These are phyloP conservation scores for Cyberlindnera nakhonratchasimensis DNA, from an alignment of 805 yeast species.

Conservation along the genomic window DNA sequence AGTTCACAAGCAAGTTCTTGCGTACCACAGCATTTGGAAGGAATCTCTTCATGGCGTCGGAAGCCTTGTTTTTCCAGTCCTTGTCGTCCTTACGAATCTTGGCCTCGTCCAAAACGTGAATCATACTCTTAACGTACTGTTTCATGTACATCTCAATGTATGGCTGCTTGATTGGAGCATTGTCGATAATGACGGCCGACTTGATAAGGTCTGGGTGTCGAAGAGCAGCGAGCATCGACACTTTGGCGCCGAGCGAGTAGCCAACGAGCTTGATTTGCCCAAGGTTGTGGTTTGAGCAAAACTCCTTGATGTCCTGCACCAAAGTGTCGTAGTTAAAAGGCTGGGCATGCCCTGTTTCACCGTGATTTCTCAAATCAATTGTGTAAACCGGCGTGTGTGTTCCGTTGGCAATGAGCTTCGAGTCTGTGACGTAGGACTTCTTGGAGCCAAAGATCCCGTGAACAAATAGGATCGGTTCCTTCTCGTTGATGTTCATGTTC, in stretches of 20 bases:
- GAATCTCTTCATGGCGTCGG: slow-evolving; percentile 86
- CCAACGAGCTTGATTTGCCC: slow-evolving; percentile 36
- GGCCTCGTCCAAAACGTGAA: slow-evolving; percentile 79
- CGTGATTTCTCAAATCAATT: slow-evolving; percentile 50
- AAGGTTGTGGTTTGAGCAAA: slow-evolving; percentile 32
- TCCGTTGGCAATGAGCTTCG: slow-evolving; percentile 32
- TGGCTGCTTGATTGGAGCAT: slow-evolving; percentile 40
- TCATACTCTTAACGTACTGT: slow-evolving; percentile 41
- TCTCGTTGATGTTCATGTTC: slow-evolving; percentile 21
- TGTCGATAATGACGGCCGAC: slow-evolving; percentile 46
- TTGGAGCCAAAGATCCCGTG: slow-evolving; percentile 52
- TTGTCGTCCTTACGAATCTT: slow-evolving; percentile 27
- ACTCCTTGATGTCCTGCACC: slow-evolving; percentile 41
- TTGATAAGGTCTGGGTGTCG: slow-evolving; percentile 37
- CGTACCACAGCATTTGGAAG: slow-evolving; percentile 66
- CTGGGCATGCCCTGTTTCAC: slow-evolving; percentile 40
- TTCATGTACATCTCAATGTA: slow-evolving; percentile 35
- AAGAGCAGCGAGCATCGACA: slow-evolving; percentile 45
- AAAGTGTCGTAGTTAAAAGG: slow-evolving; percentile 43
- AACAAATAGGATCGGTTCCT: slow-evolving; percentile 38
- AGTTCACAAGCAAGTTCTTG: slow-evolving; percentile 38
- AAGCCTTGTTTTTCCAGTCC: slow-evolving; percentile 77
- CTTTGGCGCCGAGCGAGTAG: slow-evolving; percentile 53
- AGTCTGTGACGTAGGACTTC: slow-evolving; percentile 39
- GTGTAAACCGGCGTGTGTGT: slow-evolving; percentile 38